A percentile compares a stretch with the other conserved stretches of the same genome.
Conservation (phyloP, 495 filamentous ascomycete species). For the Neurospora sp. region DNA sequence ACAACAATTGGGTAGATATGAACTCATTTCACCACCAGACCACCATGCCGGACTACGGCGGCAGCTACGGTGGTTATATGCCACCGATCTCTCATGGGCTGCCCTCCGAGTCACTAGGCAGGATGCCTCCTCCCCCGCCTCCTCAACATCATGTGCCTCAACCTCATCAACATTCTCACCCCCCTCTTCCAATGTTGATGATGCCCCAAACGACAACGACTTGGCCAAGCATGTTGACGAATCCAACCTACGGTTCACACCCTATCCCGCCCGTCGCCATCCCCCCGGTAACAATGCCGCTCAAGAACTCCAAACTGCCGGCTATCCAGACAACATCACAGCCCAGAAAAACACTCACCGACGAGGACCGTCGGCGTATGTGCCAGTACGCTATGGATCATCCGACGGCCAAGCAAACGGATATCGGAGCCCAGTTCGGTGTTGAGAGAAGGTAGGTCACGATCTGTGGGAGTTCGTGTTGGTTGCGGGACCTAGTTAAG, state of each 20-base stretch:
- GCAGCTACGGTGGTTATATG: constrained; percentile 26
- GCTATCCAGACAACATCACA: constrained; percentile 46
- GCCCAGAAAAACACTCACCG: constrained; percentile 82
- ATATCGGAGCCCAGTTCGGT: constrained; percentile 94
- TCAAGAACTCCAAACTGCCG: constrained; percentile 36
- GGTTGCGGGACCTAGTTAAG: constrained; percentile 1
- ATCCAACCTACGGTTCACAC: constrained; percentile 37
- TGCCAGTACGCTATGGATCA: constrained; percentile 93
- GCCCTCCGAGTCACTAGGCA: constrained; percentile 34
- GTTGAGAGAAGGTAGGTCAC: constrained; percentile 86
- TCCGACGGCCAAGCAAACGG: constrained; percentile 91
- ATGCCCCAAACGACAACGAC: constrained; percentile 48
- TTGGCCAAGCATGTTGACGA: constrained; percentile 64
- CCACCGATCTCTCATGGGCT: constrained; percentile 35
- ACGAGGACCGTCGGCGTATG: constrained; percentile 85
- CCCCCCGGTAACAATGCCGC: constrained; percentile 42
- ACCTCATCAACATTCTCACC: constrained; percentile 24
- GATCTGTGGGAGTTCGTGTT: neutral
- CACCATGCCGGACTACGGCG: constrained; percentile 36
- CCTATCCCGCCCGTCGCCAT: constrained; percentile 46
- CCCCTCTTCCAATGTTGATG: constrained; percentile 48
- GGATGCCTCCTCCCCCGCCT: constrained; percentile 34
- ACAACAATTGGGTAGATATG: constrained; percentile 39
- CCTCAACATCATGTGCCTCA: constrained; percentile 24
- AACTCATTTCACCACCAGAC: constrained; percentile 34